Conservation (phyloP, 305 asterid genomes). For the Lippia alba region DNA sequence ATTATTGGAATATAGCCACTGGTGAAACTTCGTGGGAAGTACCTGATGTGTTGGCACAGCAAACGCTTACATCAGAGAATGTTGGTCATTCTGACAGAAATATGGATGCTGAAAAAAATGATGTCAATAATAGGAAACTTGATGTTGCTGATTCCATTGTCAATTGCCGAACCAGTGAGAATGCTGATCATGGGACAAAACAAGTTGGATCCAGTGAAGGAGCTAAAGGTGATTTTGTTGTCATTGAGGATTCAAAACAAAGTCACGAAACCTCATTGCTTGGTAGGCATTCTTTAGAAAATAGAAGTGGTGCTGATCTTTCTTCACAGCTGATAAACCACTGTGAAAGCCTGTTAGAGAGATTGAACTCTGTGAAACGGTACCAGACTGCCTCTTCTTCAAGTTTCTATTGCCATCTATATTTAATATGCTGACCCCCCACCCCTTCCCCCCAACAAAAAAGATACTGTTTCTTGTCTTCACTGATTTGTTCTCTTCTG, state of each 20-base stretch:
- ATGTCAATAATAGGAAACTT: constrained; percentile 27
- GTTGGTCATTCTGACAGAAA: constrained; percentile 44
- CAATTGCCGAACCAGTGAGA: constrained; percentile 31
- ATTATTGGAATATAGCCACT: constrained; percentile 86
- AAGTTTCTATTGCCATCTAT: constrained; percentile 18
- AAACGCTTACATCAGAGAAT: constrained; percentile 45
- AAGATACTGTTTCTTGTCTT: neutral
- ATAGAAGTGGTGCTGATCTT: constrained; percentile 45
- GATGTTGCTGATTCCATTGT: constrained; percentile 36
- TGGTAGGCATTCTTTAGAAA: constrained; percentile 41
- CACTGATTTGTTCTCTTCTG: constrained; percentile 33
- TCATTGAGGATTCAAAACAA: constrained; percentile 44
- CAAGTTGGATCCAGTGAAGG: constrained; percentile 39
- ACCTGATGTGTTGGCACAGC: constrained; percentile 61
- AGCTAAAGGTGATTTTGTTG: constrained; percentile 39
- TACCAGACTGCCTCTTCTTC: constrained; percentile 36
- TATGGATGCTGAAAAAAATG: constrained; percentile 38
- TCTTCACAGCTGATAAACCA: constrained; percentile 57
- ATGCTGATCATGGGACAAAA: constrained; percentile 31
- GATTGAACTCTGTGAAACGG: constrained; percentile 67
- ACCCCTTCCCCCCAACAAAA: too few species aligned
- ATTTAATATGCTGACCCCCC: neutral
- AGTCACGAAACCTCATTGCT: constrained; percentile 40
- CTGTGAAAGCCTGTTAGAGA: constrained; percentile 64
- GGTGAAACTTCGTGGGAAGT: constrained; percentile 98